Evolutionary conservation across 2,329 filamentous ascomycete species (phyloP).

Genomic region (Fusarium fujikuroi): DNA sequence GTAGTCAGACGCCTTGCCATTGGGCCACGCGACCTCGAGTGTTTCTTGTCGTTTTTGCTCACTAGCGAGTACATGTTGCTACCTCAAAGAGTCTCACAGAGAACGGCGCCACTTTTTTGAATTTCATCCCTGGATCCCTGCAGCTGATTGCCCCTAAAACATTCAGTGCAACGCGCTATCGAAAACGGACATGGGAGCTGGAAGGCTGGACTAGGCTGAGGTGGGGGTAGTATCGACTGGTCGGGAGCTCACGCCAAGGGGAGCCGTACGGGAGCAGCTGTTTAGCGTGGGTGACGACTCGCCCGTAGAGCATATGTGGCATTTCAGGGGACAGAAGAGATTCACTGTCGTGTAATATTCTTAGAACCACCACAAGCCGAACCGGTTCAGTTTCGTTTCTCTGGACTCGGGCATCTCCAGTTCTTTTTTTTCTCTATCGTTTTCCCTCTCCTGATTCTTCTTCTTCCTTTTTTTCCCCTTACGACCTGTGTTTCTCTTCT

Average conservation of each 20-base stretch:
- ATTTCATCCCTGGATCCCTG: constrained; percentile 21
- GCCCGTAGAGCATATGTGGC: constrained; percentile 46
- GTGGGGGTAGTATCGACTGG: constrained; percentile 41
- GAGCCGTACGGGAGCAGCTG: constrained; percentile 33
- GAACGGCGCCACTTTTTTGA: background rate
- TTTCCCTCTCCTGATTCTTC: constrained; percentile 21
- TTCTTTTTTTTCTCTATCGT: constrained; percentile 32
- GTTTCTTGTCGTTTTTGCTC: background rate
- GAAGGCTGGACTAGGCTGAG: constrained; percentile 29
- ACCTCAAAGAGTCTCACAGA: accelerated
- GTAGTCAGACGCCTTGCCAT: constrained; percentile 46
- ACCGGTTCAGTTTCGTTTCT: constrained; percentile 37
- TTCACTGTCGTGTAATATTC: constrained; percentile 35
- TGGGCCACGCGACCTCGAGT: constrained; percentile 29
- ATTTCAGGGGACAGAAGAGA: constrained; percentile 45
- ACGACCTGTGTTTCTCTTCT: constrained; percentile 29
- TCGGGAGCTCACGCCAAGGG: constrained; percentile 33
- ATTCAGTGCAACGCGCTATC: constrained; percentile 34
- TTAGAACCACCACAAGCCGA: constrained; percentile 37
- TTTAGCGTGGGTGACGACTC: constrained; percentile 27
- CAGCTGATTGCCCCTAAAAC: constrained; percentile 40
- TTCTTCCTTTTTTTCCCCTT: constrained; percentile 24
- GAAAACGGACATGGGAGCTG: constrained; percentile 30
- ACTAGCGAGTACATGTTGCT: background rate
- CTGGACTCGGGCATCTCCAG: constrained; percentile 34